Percentiles rank a stretch among this genome's conserved stretches.
Conservation (phyloP, 305 asterid genomes). For the Andrographis paniculata region DNA sequence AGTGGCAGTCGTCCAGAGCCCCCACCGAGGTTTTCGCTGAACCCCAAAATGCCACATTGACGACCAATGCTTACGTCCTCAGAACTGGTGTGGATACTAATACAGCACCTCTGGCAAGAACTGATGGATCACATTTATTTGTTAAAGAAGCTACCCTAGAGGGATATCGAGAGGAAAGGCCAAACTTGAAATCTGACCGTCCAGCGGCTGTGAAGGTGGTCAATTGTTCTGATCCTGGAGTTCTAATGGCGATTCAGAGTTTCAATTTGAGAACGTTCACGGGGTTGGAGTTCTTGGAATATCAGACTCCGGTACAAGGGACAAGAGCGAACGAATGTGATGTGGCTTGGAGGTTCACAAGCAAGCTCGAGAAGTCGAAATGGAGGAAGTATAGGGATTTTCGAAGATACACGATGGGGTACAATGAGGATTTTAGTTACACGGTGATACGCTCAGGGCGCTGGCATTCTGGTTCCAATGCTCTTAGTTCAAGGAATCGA, state of each 20-base stretch:
- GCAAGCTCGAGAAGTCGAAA: constrained; percentile 53
- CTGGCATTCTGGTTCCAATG: constrained; percentile 88
- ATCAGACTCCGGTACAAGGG: constrained; percentile 67
- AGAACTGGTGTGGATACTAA: constrained; percentile 89
- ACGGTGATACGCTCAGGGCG: constrained; percentile 61
- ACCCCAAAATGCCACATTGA: constrained; percentile 45
- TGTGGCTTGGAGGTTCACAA: constrained; percentile 73
- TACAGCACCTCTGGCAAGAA: constrained; percentile 31
- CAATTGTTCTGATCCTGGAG: constrained; percentile 78
- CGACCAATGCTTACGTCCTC: constrained; percentile 45
- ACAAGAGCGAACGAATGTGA: constrained; percentile 50
- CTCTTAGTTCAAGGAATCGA: constrained; percentile 51
- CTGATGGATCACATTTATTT: constrained; percentile 29
- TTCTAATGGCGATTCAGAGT: constrained; percentile 51
- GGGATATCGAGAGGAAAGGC: constrained; percentile 34
- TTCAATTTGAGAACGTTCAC: constrained; percentile 47
- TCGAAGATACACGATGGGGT: constrained; percentile 55
- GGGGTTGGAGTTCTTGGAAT: constrained; percentile 46
- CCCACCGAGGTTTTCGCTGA: constrained; percentile 35
- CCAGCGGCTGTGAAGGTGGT: constrained; percentile 17
- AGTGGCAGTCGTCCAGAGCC: constrained; percentile 69
- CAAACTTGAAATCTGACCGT: constrained; percentile 57
- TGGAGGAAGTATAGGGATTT: constrained; percentile 78
- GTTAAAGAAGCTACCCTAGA: constrained; percentile 57
- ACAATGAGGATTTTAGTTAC: constrained; percentile 42